phyloP scores from a whole-genome alignment of 2,329 filamentous ascomycete genomes.

The Polytolypa hystricis region DNA sequence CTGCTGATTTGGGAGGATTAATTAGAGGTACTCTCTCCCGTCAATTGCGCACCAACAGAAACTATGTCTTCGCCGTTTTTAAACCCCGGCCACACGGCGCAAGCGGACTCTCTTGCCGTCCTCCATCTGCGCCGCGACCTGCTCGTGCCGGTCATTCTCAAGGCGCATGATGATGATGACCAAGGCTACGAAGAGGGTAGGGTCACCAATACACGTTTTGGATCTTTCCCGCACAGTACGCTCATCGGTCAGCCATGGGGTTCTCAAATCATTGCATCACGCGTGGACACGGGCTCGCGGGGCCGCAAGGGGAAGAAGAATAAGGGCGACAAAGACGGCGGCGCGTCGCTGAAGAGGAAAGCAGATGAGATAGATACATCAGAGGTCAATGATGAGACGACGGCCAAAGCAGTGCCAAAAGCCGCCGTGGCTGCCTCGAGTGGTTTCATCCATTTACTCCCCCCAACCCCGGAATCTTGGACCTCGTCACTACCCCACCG shows the following conservation, averaged over 20 bases:
- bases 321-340: constrained; percentile 22
- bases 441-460: constrained; percentile 39
- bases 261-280: constrained; percentile 77
- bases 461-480: constrained; percentile 41
- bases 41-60: no score
- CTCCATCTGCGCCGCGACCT: constrained; percentile 82
- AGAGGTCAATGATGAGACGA: constrained; percentile 18
- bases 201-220: constrained; percentile 85
- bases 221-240: constrained; percentile 75
- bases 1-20: no score
- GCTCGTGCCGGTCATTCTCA: constrained; percentile 63
- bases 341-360: constrained; percentile 10
- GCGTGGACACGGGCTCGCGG: constrained; percentile 83
- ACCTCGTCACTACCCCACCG: constrained; percentile 40
- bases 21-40: no score
- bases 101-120: constrained; percentile 60
- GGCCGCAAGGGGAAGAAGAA: constrained; percentile 50
- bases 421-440: constrained; percentile 31
- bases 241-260: constrained; percentile 76
- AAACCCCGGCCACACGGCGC: constrained; percentile 52
- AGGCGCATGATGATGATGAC: constrained; percentile 49
- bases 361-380: constrained; percentile 28
- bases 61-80: constrained; percentile 63
- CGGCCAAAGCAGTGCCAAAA: constrained; percentile 17
- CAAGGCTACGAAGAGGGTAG: constrained; percentile 66